phyloP scores from a whole-genome alignment of 2,329 filamentous ascomycete genomes.

The Fusarium penzigii region DNA sequence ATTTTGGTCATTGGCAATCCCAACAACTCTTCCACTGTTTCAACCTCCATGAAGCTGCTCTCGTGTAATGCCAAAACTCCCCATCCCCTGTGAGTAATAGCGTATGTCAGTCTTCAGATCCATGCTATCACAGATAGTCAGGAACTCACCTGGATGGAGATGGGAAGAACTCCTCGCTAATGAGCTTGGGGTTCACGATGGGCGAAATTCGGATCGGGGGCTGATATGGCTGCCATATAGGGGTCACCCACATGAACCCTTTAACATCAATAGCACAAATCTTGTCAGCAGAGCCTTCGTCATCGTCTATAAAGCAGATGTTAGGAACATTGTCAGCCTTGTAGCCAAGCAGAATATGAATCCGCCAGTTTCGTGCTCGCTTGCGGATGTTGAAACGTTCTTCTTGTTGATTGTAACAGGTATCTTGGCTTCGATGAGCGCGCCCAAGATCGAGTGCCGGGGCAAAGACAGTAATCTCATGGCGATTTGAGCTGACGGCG shows the following conservation, averaged over 20 bases:
- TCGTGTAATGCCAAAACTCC: constrained; percentile 49
- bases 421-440: constrained; percentile 1
- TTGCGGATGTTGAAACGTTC: constrained; percentile 32
- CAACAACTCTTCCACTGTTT: constrained; percentile 36
- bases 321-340: constrained; percentile 52
- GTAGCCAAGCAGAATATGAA: constrained; percentile 45
- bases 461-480: constrained; percentile 55
- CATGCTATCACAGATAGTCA: neutral
- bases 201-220: constrained; percentile 30
- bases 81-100: constrained; percentile 42
- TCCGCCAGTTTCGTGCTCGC: constrained; percentile 51
- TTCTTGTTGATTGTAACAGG: constrained; percentile 1
- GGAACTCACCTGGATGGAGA: constrained; percentile 29
- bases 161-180: constrained; percentile 34
- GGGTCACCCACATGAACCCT: constrained; percentile 50
- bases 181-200: constrained; percentile 17
- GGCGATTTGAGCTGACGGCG: constrained; percentile 78
- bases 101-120: constrained; percentile 2
- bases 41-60: constrained; percentile 43
- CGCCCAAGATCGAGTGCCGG: constrained; percentile 38
- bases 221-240: constrained; percentile 49
- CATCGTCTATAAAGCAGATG: constrained; percentile 51
- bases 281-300: constrained; percentile 48
- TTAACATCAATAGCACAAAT: constrained; percentile 53
- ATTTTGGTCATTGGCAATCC: constrained; percentile 27